Conservation (phyloP, 208 protist species). For the Leishmania lainsoni region DNA sequence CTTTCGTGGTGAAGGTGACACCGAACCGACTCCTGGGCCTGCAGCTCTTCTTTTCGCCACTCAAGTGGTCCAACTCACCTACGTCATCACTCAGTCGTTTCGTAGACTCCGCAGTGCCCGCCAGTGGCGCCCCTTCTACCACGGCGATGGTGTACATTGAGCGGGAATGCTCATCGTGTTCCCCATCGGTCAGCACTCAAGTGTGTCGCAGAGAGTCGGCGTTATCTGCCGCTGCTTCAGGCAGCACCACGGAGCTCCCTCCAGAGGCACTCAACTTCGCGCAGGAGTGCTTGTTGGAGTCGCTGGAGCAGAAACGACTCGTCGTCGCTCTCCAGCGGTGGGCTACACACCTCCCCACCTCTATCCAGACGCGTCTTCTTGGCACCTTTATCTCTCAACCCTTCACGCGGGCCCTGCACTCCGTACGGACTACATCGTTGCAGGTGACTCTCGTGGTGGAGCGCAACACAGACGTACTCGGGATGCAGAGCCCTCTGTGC, state of each 20-base stretch:
- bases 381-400: constrained; percentile 64
- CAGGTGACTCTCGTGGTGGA: constrained; percentile 55
- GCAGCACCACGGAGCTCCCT: background rate
- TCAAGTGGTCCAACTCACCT: background rate
- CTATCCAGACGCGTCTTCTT: constrained; percentile 41
- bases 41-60: constrained; percentile 40
- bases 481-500: constrained; percentile 65
- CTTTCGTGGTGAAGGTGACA: constrained; percentile 37
- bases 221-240: background rate
- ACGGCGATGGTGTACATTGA: background rate
- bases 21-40: constrained; percentile 53
- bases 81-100: background rate
- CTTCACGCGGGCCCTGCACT: background rate
- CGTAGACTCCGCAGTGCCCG: background rate
- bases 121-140: background rate
- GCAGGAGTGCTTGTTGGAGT: constrained; percentile 51
- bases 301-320: constrained; percentile 82
- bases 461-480: constrained; percentile 40
- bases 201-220: background rate
- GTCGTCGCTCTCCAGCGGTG: constrained; percentile 52
- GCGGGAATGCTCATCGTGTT: background rate
- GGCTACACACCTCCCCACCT: constrained; percentile 46
- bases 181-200: background rate
- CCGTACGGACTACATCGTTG: constrained; percentile 20
- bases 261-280: background rate